phyloP scores from a whole-genome alignment of 2,329 filamentous ascomycete genomes.

The Phialophora verrucosa region DNA sequence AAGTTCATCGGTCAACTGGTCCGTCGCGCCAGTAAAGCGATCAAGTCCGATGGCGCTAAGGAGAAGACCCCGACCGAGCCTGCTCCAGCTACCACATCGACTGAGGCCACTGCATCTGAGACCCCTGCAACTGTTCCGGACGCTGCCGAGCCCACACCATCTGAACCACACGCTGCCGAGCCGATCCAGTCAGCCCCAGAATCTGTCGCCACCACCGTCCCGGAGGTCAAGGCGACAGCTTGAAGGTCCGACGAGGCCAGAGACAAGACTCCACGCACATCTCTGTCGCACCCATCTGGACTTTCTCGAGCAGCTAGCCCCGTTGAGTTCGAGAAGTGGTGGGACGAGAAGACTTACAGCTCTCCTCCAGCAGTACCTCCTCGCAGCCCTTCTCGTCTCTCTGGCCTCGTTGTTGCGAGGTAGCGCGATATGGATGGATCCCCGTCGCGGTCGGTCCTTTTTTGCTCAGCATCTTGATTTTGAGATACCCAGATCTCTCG shows the following conservation, averaged over 20 bases:
- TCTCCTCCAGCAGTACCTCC: slow-evolving; percentile 34
- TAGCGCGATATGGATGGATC: slow-evolving; percentile 30
- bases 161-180: slow-evolving; percentile 34
- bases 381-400: slow-evolving; percentile 41
- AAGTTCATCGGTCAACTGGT: slow-evolving; percentile 55
- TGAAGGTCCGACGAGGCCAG: slow-evolving; percentile 42
- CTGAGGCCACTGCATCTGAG: slow-evolving; percentile 36
- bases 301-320: slow-evolving; percentile 39
- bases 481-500: slow-evolving; percentile 24
- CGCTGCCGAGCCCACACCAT: slow-evolving; percentile 27
- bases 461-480: slow-evolving; percentile 19
- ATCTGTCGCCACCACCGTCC: slow-evolving; percentile 28
- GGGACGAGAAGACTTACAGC: slow-evolving; percentile 39
- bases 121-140: slow-evolving; percentile 42
- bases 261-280: slow-evolving; percentile 39
- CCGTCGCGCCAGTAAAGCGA: slow-evolving; percentile 56
- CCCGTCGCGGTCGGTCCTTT: slow-evolving; percentile 10
- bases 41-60: slow-evolving; percentile 47
- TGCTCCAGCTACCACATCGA: slow-evolving; percentile 5
- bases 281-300: slow-evolving; percentile 38
- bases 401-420: slow-evolving; percentile 40
- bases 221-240: slow-evolving; percentile 40
- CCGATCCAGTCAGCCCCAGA: slow-evolving; percentile 26
- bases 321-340: slow-evolving; percentile 43
- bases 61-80: slow-evolving; percentile 42